Evolutionary conservation across 2,329 filamentous ascomycete genomes (phyloP), one percentile per base, ranked within the genome.

Genomic region (Trichoderma koningiopsis): DNA sequence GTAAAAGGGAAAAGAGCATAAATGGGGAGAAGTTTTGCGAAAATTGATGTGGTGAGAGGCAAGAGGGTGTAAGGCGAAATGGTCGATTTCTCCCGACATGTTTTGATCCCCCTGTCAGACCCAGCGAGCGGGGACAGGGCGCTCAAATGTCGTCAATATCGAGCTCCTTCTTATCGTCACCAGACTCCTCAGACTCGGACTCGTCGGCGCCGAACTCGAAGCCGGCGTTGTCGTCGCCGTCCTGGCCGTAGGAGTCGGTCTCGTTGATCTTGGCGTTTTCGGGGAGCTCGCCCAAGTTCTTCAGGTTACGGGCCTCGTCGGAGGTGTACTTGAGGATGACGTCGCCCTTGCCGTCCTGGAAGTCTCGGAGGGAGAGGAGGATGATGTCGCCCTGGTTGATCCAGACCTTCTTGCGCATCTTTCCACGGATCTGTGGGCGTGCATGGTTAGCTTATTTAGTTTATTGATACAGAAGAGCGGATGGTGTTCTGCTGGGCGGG

Each of bases 241-340:
- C 92, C 82, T 94, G 92, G 78, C 93, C 89, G 78, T 91, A 97
- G 59, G 93, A 97, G 83, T 98, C 96, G 73, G 94, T 97, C 89
- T 99, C 96, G 89, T 99, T 99, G 89, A 99, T 99, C 91, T 98
- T 98, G 81, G 96, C 96, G 78, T 89, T 92, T 85, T 98, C 96
- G 75, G 96, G 96, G 71, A 99, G 87, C 83, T 99, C 96, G 81
- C 96, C 96, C 83, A 98, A 98, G 72, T 94, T 93, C 86, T 98
- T 98, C 78, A 99, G 88, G 75, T 90, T 92, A 79, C 96, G 91
- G 77, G 96, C 96, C 86, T 98, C 96, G 79, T 99, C 96, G 83
- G 93, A 91, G 69, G 89, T 92, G 88, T 97, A 97, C 86, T 97
- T 98, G 80, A 96, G 89, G 79, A 96, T 96, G 81, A 97, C 97